Percentiles rank a stretch among this genome's conserved stretches.
phyloP scores from a whole-genome alignment of 2,329 filamentous ascomycete genomes.

The Sporothrix globosa region DNA sequence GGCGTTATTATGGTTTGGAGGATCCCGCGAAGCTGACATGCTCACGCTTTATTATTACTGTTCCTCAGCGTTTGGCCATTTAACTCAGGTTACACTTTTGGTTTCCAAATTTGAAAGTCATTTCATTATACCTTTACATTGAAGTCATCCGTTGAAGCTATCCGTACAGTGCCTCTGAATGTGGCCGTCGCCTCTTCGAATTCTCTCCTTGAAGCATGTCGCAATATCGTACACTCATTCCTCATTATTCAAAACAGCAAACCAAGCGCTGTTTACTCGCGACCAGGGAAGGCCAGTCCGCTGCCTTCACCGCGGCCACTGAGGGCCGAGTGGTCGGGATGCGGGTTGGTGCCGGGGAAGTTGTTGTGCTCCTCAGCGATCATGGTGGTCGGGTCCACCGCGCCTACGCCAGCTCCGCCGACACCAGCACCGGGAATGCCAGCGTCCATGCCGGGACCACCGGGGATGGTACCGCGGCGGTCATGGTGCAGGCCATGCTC shows the following conservation, averaged over 20 bases:
- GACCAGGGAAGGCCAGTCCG: neutral
- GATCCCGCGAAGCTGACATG: neutral
- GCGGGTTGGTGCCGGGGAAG: constrained; percentile 26
- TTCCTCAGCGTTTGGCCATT: neutral
- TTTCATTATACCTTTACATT: neutral
- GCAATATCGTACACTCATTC: neutral
- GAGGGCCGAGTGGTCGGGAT: constrained; percentile 17
- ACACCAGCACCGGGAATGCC: neutral
- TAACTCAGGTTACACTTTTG: too few relatives aligned
- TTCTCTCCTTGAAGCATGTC: too few relatives aligned
- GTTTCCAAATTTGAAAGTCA: neutral
- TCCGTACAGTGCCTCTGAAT: neutral
- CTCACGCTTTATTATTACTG: neutral
- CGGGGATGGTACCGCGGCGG: constrained; percentile 12
- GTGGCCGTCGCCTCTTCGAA: neutral
- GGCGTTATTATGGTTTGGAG: neutral
- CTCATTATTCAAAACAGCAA: neutral
- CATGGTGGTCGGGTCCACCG: neutral
- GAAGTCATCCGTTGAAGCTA: too few relatives aligned
- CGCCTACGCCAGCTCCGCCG: neutral
- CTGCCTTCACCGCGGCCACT: neutral
- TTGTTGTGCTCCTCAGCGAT: constrained; percentile 18
- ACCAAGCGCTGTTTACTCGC: neutral
- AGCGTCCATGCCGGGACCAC: neutral
- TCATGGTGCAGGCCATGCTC: constrained; percentile 13